Conservation (phyloP, 2,329 filamentous ascomycete species). For the Emydomyces testavorans region DNA sequence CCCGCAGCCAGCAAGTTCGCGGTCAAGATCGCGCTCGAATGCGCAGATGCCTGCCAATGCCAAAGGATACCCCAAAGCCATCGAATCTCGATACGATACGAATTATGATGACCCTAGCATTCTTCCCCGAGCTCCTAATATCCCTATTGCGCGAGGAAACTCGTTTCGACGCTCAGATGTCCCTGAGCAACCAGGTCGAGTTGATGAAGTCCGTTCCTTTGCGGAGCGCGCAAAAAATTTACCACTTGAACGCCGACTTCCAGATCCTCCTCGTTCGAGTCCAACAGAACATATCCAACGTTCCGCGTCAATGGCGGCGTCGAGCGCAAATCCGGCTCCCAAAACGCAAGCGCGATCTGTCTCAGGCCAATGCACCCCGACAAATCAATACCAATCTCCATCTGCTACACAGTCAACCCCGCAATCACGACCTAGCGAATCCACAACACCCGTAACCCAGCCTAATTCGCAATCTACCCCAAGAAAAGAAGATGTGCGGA, state of each 20-base stretch:
- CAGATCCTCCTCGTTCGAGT: conserved; percentile 4
- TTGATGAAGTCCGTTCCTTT: conserved; percentile 20
- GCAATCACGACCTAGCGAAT: conserved; percentile 3
- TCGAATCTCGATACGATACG: background rate
- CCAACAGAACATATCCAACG: conserved; percentile 4
- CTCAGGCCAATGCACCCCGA: background rate
- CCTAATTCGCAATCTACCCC: conserved; percentile 16
- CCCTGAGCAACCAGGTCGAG: conserved; percentile 20
- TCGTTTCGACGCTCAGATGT: conserved; percentile 45
- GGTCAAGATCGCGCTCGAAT: conserved; percentile 1
- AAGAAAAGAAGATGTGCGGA: conserved; percentile 17
- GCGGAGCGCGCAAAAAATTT: conserved; percentile 17
- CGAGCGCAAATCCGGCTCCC: background rate
- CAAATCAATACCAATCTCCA: conserved; percentile 4
- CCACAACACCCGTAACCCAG: conserved; percentile 4
- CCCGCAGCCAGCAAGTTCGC: background rate
- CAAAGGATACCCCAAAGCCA: background rate
- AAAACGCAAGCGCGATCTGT: conserved; percentile 4
- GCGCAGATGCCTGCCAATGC: background rate
- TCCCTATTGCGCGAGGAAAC: conserved; percentile 47
- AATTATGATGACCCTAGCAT: conserved; percentile 5
- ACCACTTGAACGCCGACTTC: conserved; percentile 7
- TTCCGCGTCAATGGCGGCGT: background rate
- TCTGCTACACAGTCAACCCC: conserved; percentile 4
- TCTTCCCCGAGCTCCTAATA: conserved; percentile 49